Conservation (phyloP, 164 flowering plant genomes). For the Magnolia changhungtana region DNA sequence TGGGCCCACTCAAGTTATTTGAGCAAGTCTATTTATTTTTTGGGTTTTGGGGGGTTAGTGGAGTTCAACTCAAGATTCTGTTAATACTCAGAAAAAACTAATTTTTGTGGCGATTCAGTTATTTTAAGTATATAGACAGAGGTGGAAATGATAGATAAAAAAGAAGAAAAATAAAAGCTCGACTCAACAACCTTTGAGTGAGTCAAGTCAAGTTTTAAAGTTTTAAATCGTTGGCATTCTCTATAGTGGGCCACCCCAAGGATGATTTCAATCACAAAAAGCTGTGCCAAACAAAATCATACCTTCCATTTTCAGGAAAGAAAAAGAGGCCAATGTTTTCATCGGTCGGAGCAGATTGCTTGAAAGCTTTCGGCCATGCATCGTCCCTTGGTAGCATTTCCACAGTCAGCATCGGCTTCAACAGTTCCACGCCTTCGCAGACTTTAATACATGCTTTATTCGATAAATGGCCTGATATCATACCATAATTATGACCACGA, state of each 20-base stretch:
- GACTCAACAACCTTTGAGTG: too few species aligned
- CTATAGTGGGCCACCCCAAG: too few species aligned
- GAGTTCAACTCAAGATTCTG: neutral
- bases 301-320: slow-evolving; percentile 48
- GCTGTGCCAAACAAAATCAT: neutral
- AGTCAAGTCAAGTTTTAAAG: too few species aligned
- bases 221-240: too few species aligned
- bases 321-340: slow-evolving; percentile 53
- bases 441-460: slow-evolving; percentile 41
- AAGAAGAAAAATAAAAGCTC: too few species aligned
- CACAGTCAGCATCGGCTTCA: slow-evolving; percentile 26
- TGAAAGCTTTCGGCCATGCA: slow-evolving; percentile 52
- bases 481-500: slow-evolving; percentile 9
- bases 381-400: slow-evolving; percentile 28
- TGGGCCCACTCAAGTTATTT: too few species aligned
- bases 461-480: slow-evolving; percentile 44
- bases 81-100: neutral
- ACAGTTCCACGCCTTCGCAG: slow-evolving; percentile 27
- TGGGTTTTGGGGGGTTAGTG: too few species aligned
- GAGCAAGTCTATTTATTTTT: too few species aligned
- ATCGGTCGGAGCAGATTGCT: slow-evolving; percentile 32
- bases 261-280: too few species aligned
- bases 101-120: neutral
- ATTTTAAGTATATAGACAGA: too few species aligned
- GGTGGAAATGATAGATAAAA: neutral